A percentile compares a stretch with the other conserved stretches of the same genome.
Evolutionary conservation across 768 basidiomycete genomes (phyloP).

Genomic region (Mrakia blollopis): DNA sequence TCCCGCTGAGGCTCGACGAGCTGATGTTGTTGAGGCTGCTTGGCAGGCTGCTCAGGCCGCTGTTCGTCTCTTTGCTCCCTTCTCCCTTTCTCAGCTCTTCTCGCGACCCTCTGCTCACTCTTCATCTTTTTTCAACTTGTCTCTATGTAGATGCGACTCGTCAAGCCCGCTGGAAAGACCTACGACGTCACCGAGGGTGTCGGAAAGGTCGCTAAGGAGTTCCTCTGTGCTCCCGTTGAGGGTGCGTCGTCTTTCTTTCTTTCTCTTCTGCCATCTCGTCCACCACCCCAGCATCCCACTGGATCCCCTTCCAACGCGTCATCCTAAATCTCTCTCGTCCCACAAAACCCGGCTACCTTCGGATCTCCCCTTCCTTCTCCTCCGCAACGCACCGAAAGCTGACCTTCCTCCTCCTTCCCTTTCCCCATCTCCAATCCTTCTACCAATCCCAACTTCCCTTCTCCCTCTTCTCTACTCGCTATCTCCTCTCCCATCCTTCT

Average conservation of each 20-base stretch:
- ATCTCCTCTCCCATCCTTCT: too few species aligned
- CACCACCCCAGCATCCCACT: too few species aligned
- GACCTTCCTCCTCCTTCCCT: neutral
- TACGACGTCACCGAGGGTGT: constrained; percentile 90
- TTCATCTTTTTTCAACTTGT: neutral
- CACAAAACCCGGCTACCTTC: too few species aligned
- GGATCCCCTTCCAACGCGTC: too few species aligned
- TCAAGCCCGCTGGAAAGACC: constrained; percentile 91
- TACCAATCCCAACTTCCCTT: too few species aligned
- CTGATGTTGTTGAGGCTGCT: constrained; percentile 90
- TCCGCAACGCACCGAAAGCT: neutral
- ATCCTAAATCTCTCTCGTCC: too few species aligned
- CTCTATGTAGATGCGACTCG: constrained; percentile 57
- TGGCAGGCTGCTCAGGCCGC: constrained; percentile 89
- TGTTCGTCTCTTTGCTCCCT: constrained; percentile 16
- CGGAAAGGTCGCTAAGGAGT: constrained; percentile 58
- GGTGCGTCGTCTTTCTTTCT: constrained; percentile 45
- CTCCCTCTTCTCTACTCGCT: too few species aligned
- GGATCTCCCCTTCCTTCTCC: too few species aligned
- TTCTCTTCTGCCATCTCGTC: neutral
- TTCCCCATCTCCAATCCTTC: neutral
- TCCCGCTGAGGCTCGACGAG: constrained; percentile 77
- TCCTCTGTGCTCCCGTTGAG: constrained; percentile 86
- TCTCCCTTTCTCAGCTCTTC: too few species aligned
- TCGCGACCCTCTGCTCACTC: too few species aligned